Conservation (phyloP, 352 stramenopile genomes). For the Globisporangium parvum region DNA sequence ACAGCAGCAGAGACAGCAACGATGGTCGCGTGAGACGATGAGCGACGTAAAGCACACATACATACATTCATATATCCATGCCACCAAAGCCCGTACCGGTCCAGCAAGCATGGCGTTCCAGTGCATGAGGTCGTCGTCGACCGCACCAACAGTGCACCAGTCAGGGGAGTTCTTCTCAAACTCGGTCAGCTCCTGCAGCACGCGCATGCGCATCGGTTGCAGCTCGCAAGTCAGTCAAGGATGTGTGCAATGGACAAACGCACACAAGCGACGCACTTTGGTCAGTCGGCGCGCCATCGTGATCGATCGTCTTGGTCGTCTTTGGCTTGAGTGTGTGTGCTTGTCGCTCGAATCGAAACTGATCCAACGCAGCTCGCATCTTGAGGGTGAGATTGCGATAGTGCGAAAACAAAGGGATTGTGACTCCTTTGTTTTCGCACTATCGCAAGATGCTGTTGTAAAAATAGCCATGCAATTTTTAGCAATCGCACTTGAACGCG, state of each 20-base stretch:
- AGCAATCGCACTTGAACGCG: too few species aligned
- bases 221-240: neutral
- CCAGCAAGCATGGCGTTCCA: slow-evolving; percentile 89
- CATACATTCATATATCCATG: too few species aligned
- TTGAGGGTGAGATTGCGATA: too few species aligned
- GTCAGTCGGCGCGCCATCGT: slow-evolving; percentile 77
- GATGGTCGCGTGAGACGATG: neutral
- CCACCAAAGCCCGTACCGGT: slow-evolving; percentile 49
- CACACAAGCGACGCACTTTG: slow-evolving; percentile 36
- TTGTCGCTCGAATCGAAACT: slow-evolving; percentile 8
- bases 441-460: too few species aligned
- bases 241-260: too few species aligned
- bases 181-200: slow-evolving; percentile 69
- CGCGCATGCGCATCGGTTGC: neutral
- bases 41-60: neutral
- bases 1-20: slow-evolving; percentile 1
- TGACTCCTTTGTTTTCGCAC: too few species aligned
- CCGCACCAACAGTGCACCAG: slow-evolving; percentile 82
- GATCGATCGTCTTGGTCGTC: too few species aligned
- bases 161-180: slow-evolving; percentile 89
- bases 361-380: neutral
- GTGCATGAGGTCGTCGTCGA: slow-evolving; percentile 88
- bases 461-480: too few species aligned
- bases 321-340: neutral
- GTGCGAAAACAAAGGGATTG: too few species aligned